Conservation (phyloP, 306 rosid species). For the Begonia fuchsioides region DNA sequence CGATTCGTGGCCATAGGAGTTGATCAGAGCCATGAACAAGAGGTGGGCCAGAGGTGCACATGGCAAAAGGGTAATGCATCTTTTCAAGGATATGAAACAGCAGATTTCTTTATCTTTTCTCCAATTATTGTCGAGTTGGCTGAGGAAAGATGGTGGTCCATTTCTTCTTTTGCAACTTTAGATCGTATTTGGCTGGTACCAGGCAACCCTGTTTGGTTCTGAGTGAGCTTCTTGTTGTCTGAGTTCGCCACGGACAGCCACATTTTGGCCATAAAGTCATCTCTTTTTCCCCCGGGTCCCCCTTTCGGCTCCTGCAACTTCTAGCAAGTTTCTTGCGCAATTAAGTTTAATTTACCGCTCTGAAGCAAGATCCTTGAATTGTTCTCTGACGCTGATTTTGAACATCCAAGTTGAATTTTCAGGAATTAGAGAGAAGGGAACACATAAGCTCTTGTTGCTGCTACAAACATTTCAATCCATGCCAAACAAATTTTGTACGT, state of each 20-base stretch:
- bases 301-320: slow-evolving; percentile 17
- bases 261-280: slow-evolving; percentile 29
- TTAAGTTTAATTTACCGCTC: too few relatives aligned
- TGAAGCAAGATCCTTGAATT: too few relatives aligned
- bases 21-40: slow-evolving; percentile 16
- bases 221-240: slow-evolving; percentile 21
- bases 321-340: neutral
- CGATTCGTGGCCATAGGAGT: slow-evolving; percentile 19
- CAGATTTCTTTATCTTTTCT: slow-evolving; percentile 23
- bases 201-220: slow-evolving; percentile 23
- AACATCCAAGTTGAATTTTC: too few relatives aligned
- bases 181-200: slow-evolving; percentile 18
- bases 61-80: slow-evolving; percentile 29
- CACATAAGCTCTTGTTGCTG: slow-evolving; percentile 10
- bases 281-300: slow-evolving; percentile 23
- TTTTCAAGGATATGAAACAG: slow-evolving; percentile 43
- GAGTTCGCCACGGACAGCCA: slow-evolving; percentile 21
- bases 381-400: neutral
- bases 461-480: slow-evolving; percentile 24
- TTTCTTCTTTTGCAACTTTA: slow-evolving; percentile 19
- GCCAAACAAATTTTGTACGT: slow-evolving; percentile 24
- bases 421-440: neutral
- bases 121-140: slow-evolving; percentile 30
- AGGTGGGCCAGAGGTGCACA: slow-evolving; percentile 52
- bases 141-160: slow-evolving; percentile 46